Percentiles rank a stretch among this genome's conserved stretches.
These are phyloP conservation scores for Salix dunnii DNA, from an alignment of 345 rosid species.

Conservation along the genomic window DNA sequence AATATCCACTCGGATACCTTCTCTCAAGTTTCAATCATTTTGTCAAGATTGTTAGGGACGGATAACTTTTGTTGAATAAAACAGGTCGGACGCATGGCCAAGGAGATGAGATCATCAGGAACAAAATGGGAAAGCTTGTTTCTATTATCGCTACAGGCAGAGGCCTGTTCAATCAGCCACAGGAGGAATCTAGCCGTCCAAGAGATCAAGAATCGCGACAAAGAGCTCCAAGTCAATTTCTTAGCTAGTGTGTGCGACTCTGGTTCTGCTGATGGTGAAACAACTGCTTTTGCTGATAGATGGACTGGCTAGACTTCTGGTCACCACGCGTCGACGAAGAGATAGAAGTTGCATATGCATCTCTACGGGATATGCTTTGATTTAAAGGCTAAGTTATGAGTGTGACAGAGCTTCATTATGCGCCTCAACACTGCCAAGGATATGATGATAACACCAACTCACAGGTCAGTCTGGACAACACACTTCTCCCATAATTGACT, in stretches of 20 bases:
- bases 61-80: no score
- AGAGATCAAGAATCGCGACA: neutral
- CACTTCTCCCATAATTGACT: conserved; percentile 6
- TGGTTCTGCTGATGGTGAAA: no score
- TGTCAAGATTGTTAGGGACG: no score
- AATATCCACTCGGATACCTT: no score
- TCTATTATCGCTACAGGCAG: no score
- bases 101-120: no score
- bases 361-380: neutral
- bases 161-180: no score
- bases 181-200: no score
- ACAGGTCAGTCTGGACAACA: conserved; percentile 14
- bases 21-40: no score
- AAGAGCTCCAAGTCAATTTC: neutral
- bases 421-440: neutral
- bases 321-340: conserved; percentile 7
- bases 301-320: conserved; percentile 16
- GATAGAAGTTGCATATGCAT: neutral
- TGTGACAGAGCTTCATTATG: neutral
- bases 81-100: no score
- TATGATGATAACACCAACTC: neutral
- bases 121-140: no score
- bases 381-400: neutral
- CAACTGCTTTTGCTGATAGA: no score
- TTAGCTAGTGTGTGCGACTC: neutral